These are phyloP conservation scores for Rossbeevera mucosa DNA, from an alignment of 768 basidiomycete genomes.

Conservation along the genomic window DNA sequence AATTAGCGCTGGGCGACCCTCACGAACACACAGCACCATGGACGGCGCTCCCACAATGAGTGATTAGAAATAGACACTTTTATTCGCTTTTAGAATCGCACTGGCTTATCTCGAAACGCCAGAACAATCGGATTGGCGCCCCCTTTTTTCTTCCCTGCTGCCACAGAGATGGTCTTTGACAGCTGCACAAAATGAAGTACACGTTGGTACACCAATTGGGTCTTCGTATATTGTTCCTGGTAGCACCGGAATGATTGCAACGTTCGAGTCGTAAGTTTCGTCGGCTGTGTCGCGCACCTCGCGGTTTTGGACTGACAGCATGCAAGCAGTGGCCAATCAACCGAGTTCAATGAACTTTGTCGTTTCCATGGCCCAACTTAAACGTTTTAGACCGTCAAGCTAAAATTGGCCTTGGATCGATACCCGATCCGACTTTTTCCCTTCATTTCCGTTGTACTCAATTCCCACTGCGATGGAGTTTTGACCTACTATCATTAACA, in stretches of 20 bases:
- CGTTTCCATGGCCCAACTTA: not conserved
- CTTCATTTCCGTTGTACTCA: not conserved
- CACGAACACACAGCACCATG: not conserved
- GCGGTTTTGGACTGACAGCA: not conserved
- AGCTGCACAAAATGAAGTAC: not conserved
- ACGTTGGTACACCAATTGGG: not conserved
- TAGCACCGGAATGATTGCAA: not conserved
- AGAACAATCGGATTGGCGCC: not conserved
- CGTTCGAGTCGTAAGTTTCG: not conserved
- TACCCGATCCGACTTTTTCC: not conserved
- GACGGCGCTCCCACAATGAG: not conserved
- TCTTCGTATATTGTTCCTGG: not conserved
- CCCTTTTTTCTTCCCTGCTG: not conserved
- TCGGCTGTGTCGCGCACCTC: not conserved
- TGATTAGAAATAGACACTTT: not conserved
- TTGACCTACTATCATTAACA: not conserved
- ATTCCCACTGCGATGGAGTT: not conserved
- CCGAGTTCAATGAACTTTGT: not conserved
- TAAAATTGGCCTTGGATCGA: not conserved
- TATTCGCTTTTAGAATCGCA: not conserved
- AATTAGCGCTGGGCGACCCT: not conserved
- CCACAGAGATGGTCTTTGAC: not conserved
- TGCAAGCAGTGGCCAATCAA: not conserved
- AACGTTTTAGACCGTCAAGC: not conserved
- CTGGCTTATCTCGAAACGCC: not conserved